Conservation (phyloP, 192 early-diverging fungal genomes). For the Coemansia sp. region DNA sequence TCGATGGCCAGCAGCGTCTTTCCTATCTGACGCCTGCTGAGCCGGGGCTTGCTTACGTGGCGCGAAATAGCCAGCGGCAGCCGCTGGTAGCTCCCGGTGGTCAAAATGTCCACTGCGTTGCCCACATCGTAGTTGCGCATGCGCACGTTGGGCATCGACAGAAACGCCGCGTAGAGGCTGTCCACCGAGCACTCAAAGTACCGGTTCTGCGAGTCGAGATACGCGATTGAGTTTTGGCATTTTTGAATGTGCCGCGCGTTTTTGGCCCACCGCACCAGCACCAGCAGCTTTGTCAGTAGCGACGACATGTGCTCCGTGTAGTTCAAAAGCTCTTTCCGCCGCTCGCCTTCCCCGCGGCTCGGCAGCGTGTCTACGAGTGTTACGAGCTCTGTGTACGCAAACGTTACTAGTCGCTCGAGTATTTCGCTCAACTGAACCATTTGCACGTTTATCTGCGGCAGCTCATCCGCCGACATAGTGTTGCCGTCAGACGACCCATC, state of each 20-base stretch:
- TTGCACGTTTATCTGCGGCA: slow-evolving; percentile 63
- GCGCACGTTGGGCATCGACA: slow-evolving; percentile 60
- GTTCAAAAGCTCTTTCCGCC: slow-evolving; percentile 64
- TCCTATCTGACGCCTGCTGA: slow-evolving; percentile 63
- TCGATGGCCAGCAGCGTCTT: slow-evolving; percentile 66
- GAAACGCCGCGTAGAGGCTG: slow-evolving; percentile 58
- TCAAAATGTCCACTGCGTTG: slow-evolving; percentile 85
- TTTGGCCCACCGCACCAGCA: slow-evolving; percentile 76
- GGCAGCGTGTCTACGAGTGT: slow-evolving; percentile 69
- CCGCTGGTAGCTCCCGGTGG: slow-evolving; percentile 79
- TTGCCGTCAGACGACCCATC: slow-evolving; percentile 5
- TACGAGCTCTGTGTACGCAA: slow-evolving; percentile 68
- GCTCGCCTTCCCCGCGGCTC: slow-evolving; percentile 60
- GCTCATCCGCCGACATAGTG: slow-evolving; percentile 20
- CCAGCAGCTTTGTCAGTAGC: slow-evolving; percentile 72
- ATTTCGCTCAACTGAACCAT: slow-evolving; percentile 66
- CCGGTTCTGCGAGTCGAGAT: slow-evolving; percentile 64
- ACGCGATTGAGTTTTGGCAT: slow-evolving; percentile 68
- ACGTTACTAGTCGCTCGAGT: slow-evolving; percentile 65
- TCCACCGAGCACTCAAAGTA: slow-evolving; percentile 65
- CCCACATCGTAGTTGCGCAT: slow-evolving; percentile 81
- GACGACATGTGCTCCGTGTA: slow-evolving; percentile 66
- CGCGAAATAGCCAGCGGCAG: slow-evolving; percentile 78
- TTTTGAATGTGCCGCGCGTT: slow-evolving; percentile 71
- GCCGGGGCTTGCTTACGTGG: slow-evolving; percentile 60